Conservation (phyloP, 176 grass and related monocot species). For the Hyparrhenia diplandra region DNA sequence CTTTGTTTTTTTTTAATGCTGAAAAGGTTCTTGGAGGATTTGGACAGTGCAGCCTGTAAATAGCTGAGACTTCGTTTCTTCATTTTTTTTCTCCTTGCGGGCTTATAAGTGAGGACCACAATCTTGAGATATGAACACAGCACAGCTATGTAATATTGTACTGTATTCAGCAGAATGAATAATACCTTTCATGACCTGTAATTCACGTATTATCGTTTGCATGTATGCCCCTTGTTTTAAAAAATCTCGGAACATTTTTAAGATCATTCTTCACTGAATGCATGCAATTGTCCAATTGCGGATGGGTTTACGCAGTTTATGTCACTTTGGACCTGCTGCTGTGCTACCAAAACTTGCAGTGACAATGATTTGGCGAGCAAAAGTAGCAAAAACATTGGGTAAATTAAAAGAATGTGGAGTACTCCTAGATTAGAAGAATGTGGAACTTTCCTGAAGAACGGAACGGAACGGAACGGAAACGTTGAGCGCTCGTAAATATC, state of each 20-base stretch:
- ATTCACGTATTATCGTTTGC: not conserved
- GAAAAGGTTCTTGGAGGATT: not conserved
- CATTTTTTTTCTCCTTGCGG: not conserved
- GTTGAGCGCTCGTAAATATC: not conserved
- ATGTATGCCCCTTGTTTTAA: not conserved
- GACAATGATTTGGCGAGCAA: not conserved
- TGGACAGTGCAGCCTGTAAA: slow-evolving; percentile 27
- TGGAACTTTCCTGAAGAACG: not conserved
- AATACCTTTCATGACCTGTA: not conserved
- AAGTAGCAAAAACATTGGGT: not conserved
- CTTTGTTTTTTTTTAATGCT: not conserved
- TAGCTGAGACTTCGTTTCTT: slow-evolving; percentile 1
- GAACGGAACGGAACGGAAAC: not conserved
- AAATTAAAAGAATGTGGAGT: no score
- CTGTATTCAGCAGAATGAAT: not conserved
- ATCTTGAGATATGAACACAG: not conserved
- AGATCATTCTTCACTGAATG: not conserved
- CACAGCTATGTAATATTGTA: not conserved
- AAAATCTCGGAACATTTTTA: not conserved
- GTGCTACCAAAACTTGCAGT: not conserved
- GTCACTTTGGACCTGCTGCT: not conserved
- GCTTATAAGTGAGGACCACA: not conserved
- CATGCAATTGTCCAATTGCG: not conserved
- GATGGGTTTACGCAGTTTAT: not conserved
- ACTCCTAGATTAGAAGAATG: no score